phyloP scores from a whole-genome alignment of 106 monocot genomes.

The Amphibolis antarctica region DNA sequence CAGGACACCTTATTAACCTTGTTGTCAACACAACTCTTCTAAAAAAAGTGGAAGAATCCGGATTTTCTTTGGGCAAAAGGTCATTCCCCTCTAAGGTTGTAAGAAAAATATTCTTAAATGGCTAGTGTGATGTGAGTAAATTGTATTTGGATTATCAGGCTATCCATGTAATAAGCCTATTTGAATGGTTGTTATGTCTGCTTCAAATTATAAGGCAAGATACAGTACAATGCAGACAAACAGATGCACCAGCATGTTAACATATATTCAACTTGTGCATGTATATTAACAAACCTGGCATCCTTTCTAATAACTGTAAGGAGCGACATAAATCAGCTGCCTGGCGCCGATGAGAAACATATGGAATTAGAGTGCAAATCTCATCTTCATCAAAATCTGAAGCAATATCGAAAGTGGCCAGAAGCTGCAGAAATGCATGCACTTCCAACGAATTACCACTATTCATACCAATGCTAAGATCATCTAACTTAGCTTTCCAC shows the following conservation, averaged over 20 bases:
- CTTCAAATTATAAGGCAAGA: too few relatives aligned
- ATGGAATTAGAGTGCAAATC: constrained; percentile 70
- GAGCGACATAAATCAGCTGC: constrained; percentile 55
- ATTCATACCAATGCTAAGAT: constrained; percentile 41
- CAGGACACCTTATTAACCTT: too few relatives aligned
- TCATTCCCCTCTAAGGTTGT: too few relatives aligned
- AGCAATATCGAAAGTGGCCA: constrained; percentile 65
- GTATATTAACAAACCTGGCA: constrained; percentile 52
- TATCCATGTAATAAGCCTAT: too few relatives aligned
- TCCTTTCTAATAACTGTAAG: constrained; percentile 55
- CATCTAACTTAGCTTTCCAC: constrained; percentile 67
- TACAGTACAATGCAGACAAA: too few relatives aligned
- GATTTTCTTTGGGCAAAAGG: too few relatives aligned
- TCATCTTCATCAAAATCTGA: constrained; percentile 51
- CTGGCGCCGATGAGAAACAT: constrained; percentile 70
- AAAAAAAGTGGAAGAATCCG: too few relatives aligned
- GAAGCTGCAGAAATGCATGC: constrained; percentile 84
- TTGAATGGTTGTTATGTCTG: too few relatives aligned
- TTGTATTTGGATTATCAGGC: too few relatives aligned
- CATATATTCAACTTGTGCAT: neutral
- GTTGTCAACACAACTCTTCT: too few relatives aligned
- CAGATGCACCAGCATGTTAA: neutral
- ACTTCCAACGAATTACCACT: constrained; percentile 82
- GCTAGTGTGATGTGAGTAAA: too few relatives aligned
- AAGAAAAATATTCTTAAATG: too few relatives aligned